phyloP scores from a whole-genome alignment of 345 rosid species.

The Tarenaya hassleriana region DNA sequence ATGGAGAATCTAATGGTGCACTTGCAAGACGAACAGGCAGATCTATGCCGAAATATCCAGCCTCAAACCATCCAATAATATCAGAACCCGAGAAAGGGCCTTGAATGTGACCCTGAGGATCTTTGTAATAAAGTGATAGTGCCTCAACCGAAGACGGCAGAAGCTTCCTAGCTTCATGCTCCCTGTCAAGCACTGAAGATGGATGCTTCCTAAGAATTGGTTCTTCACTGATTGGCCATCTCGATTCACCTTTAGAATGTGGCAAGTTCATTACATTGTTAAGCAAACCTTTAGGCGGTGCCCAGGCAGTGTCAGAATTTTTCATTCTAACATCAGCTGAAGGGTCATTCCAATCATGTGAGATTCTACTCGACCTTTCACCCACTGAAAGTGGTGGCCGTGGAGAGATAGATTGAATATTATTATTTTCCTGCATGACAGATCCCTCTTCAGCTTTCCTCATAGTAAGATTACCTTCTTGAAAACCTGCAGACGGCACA shows the following conservation, averaged over 20 bases:
- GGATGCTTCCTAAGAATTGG: slow-evolving; percentile 50
- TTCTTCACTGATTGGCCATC: slow-evolving; percentile 51
- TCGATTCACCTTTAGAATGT: slow-evolving; percentile 47
- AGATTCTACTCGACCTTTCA: slow-evolving; percentile 35
- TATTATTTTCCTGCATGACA: slow-evolving; percentile 36
- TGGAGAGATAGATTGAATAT: slow-evolving; percentile 34
- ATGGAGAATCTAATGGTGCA: slow-evolving; percentile 71
- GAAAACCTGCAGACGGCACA: slow-evolving; percentile 39
- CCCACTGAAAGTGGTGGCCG: slow-evolving; percentile 50
- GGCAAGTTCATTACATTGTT: slow-evolving; percentile 36
- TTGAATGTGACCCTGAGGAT: slow-evolving; percentile 91
- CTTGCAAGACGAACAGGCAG: slow-evolving; percentile 60
- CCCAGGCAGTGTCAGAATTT: slow-evolving; percentile 45
- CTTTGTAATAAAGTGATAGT: slow-evolving; percentile 68
- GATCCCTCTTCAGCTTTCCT: slow-evolving; percentile 45
- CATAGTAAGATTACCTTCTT: slow-evolving; percentile 39
- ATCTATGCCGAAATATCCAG: slow-evolving; percentile 94
- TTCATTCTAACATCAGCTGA: slow-evolving; percentile 39
- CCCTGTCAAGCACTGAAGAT: slow-evolving; percentile 56
- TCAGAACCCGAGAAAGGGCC: slow-evolving; percentile 90
- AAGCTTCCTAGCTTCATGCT: slow-evolving; percentile 61
- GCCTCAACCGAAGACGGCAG: slow-evolving; percentile 62
- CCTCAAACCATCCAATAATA: slow-evolving; percentile 96
- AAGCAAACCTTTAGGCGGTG: slow-evolving; percentile 40
- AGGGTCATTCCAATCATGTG: slow-evolving; percentile 46